Evolutionary conservation across 768 basidiomycete species (phyloP).

Genomic region (Coprinopsis strossmayeri): DNA sequence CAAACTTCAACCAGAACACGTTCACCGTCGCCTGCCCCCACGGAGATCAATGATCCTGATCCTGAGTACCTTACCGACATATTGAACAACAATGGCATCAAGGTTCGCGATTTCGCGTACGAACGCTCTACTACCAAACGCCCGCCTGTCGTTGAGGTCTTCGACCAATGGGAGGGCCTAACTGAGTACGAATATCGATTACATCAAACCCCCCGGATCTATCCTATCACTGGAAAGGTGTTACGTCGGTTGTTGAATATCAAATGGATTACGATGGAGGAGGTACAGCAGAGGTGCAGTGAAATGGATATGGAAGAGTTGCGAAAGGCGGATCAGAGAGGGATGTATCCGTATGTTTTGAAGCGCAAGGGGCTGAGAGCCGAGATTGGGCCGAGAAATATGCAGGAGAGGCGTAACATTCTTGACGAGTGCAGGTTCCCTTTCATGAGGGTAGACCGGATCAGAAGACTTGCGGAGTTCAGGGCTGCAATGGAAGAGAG

Average conservation of each 20-base stretch:
- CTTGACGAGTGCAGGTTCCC: background rate
- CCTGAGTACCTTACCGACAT: constrained; percentile 22
- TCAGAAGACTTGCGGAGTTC: background rate
- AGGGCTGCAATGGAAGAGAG: background rate
- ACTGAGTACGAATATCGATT: constrained; percentile 36
- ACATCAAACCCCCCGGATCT: constrained; percentile 19
- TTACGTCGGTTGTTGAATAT: constrained; percentile 31
- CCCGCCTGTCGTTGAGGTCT: constrained; percentile 25
- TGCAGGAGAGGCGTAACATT: background rate
- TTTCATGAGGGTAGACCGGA: background rate
- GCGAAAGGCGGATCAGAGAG: constrained; percentile 12
- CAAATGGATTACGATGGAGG: constrained; percentile 30
- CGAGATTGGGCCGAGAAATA: background rate
- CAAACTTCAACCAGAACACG: background rate
- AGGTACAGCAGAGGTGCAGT: constrained; percentile 23
- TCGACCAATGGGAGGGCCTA: constrained; percentile 31
- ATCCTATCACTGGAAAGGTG: constrained; percentile 30
- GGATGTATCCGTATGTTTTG: background rate
- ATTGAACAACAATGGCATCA: constrained; percentile 20
- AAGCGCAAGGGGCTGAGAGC: background rate
- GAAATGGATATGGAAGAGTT: constrained; percentile 30
- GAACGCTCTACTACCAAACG: constrained; percentile 3
- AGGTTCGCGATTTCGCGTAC: constrained; percentile 36
- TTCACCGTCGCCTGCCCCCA: constrained; percentile 24
- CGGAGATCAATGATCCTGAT: constrained; percentile 31